Conservation (phyloP, 1,284 basidiomycete genomes). For the Athelia psychrophila region DNA sequence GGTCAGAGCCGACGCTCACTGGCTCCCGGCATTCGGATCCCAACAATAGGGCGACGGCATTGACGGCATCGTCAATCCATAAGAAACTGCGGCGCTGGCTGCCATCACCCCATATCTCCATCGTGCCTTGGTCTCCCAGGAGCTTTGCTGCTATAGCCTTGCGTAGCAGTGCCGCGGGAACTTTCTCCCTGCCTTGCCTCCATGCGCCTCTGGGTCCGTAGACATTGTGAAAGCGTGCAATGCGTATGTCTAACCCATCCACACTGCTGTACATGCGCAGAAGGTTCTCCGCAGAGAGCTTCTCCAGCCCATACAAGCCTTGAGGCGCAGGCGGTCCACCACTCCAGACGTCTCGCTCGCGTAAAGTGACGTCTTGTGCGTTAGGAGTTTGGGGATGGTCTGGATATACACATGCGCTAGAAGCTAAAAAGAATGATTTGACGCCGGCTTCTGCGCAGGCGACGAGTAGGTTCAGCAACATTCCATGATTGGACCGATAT, state of each 20-base stretch:
- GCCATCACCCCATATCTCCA: slow-evolving; percentile 58
- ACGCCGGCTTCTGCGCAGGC: slow-evolving; percentile 38
- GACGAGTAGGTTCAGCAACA: slow-evolving; percentile 45
- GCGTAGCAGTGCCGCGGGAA: slow-evolving; percentile 52
- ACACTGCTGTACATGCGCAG: slow-evolving; percentile 26
- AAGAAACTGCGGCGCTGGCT: slow-evolving; percentile 52
- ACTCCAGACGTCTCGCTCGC: slow-evolving; percentile 42
- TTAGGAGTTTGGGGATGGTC: slow-evolving; percentile 34
- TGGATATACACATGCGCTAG: slow-evolving; percentile 60
- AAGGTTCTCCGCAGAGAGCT: slow-evolving; percentile 49
- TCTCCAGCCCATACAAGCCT: slow-evolving; percentile 59
- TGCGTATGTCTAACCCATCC: slow-evolving; percentile 35
- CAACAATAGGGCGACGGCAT: slow-evolving; percentile 43
- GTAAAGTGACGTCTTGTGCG: slow-evolving; percentile 36
- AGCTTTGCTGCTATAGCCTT: slow-evolving; percentile 41
- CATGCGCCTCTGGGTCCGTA: slow-evolving; percentile 54
- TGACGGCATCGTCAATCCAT: slow-evolving; percentile 51
- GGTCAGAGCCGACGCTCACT: slow-evolving; percentile 54
- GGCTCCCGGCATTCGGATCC: slow-evolving; percentile 30
- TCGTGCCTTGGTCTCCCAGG: slow-evolving; percentile 5
- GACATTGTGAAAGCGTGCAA: slow-evolving; percentile 59
- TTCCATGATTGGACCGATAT: slow-evolving; percentile 46
- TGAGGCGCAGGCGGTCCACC: slow-evolving; percentile 39
- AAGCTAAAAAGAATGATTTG: slow-evolving; percentile 49
- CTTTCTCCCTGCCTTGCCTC: slow-evolving; percentile 55